phyloP scores from a whole-genome alignment of 345 rosid species.

The Salix koriyanagi region DNA sequence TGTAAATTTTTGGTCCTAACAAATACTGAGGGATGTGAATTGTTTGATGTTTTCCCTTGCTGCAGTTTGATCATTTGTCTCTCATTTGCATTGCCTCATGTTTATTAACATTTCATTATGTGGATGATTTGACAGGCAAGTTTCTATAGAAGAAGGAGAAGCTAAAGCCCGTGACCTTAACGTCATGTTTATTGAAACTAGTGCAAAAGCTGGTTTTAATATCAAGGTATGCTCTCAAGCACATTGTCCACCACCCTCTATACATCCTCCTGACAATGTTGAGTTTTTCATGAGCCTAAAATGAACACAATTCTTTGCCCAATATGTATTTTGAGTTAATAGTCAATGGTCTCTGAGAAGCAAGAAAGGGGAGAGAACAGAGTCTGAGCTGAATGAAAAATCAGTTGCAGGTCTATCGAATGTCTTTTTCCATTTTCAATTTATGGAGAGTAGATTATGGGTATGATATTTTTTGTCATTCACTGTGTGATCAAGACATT shows the following conservation, averaged over 20 bases:
- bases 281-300: neutral
- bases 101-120: neutral
- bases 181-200: conserved; percentile 17
- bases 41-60: neutral
- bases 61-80: neutral
- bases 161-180: conserved; percentile 14
- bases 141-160: conserved; percentile 19
- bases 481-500: neutral
- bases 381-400: neutral
- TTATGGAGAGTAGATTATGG: neutral
- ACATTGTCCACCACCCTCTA: neutral
- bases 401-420: neutral
- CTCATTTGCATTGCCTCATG: neutral
- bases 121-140: conserved; percentile 10
- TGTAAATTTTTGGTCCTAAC: neutral
- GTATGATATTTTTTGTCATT: neutral
- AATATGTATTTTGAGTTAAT: neutral
- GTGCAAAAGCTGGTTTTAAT: conserved; percentile 17
- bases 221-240: conserved; percentile 7
- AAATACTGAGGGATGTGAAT: neutral
- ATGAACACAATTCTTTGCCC: neutral
- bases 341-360: neutral
- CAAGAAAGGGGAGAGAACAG: neutral
- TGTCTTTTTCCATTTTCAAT: neutral
- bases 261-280: neutral